phyloP scores from a whole-genome alignment of 2,329 filamentous ascomycete species.

The Stachybotrys chlorohalonatus region DNA sequence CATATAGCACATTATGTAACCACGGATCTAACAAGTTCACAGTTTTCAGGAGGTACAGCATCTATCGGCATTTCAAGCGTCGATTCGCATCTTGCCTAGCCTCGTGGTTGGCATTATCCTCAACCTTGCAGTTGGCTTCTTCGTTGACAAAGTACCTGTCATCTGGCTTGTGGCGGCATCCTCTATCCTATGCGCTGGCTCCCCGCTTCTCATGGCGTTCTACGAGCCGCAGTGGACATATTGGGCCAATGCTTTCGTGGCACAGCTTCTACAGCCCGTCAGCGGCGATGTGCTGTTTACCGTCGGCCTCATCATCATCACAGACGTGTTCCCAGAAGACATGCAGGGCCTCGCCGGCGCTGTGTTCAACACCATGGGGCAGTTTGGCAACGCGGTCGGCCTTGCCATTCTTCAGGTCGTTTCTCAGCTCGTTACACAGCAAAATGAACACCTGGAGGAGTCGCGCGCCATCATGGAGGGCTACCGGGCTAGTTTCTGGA shows the following conservation, averaged over 20 bases:
- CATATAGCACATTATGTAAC: neutral
- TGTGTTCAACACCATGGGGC: slow-evolving; percentile 45
- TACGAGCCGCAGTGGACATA: slow-evolving; percentile 35
- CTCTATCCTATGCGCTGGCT: slow-evolving; percentile 24
- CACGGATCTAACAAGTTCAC: neutral
- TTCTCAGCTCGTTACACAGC: slow-evolving; percentile 19
- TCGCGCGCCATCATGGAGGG: slow-evolving; percentile 27
- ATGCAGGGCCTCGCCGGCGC: slow-evolving; percentile 47
- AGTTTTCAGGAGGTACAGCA: slow-evolving; percentile 35
- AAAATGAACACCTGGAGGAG: neutral
- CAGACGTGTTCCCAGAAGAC: slow-evolving; percentile 38
- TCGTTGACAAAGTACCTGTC: neutral
- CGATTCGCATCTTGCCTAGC: slow-evolving; percentile 30
- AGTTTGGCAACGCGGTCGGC: slow-evolving; percentile 38
- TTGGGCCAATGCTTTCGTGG: slow-evolving; percentile 32
- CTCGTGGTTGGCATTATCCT: slow-evolving; percentile 25
- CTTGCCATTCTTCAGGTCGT: slow-evolving; percentile 32
- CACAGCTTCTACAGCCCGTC: slow-evolving; percentile 25
- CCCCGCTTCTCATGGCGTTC: slow-evolving; percentile 42
- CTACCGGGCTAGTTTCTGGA: slow-evolving; percentile 36
- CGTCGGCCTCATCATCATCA: slow-evolving; percentile 40
- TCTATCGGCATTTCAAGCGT: slow-evolving; percentile 27
- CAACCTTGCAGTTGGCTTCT: slow-evolving; percentile 22
- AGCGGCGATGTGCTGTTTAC: slow-evolving; percentile 39
- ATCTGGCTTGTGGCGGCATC: slow-evolving; percentile 19